A percentile compares a stretch with the other conserved stretches of the same genome.
Conservation (phyloP, 306 rosid genomes). For the Citrullus mucosospermus region DNA sequence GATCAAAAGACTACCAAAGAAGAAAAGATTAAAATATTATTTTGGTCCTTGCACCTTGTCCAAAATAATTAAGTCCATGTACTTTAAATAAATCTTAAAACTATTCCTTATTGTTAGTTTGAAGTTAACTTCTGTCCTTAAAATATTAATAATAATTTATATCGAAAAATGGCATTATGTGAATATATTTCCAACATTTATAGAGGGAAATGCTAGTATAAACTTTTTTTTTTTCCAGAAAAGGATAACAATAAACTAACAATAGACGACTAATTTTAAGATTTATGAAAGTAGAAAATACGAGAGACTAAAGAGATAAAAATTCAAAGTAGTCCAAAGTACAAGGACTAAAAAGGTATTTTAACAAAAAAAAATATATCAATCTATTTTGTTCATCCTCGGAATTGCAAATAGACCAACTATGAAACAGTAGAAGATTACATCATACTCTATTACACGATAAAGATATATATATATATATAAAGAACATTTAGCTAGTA, state of each 20-base stretch:
- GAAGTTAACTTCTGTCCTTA: neutral
- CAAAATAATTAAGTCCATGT: neutral
- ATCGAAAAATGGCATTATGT: neutral
- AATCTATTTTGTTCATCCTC: neutral
- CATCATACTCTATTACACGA: neutral
- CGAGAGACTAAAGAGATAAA: neutral
- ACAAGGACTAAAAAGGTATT: neutral
- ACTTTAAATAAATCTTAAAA: no score
- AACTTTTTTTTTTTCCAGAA: neutral
- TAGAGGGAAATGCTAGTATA: neutral
- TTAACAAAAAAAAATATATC: neutral
- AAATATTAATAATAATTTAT: no score
- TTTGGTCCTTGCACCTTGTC: neutral
- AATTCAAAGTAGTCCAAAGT: neutral
- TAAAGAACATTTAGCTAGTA: constrained; percentile 13
- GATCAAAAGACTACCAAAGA: neutral
- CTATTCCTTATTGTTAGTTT: neutral
- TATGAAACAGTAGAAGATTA: neutral
- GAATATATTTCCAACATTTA: neutral
- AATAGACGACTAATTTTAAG: neutral
- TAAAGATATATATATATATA: neutral
- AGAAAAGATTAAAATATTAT: neutral
- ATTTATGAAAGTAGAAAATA: no score
- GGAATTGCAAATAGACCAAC: neutral
- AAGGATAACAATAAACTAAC: neutral